Percentiles rank a stretch among this genome's conserved stretches.
Evolutionary conservation across 2,329 filamentous ascomycete species (phyloP).

Genomic region (Dichotomopilus funicola): DNA sequence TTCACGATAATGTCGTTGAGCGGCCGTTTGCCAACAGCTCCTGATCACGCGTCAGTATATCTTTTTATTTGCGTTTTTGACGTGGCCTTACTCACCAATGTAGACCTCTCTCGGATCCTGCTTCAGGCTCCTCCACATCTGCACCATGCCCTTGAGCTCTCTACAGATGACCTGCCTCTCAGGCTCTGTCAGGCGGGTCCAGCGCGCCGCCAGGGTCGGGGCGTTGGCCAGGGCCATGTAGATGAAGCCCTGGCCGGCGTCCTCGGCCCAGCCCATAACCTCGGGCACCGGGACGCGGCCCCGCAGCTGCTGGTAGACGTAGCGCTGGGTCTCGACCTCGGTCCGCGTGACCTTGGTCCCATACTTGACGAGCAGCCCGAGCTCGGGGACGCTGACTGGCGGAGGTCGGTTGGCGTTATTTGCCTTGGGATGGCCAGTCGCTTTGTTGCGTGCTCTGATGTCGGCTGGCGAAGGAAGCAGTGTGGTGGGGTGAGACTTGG

Average conservation of each 20-base stretch:
- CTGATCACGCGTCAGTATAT: not conserved
- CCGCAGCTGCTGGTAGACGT: not conserved
- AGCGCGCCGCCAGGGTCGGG: not conserved
- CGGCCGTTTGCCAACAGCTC: not conserved
- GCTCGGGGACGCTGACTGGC: not conserved
- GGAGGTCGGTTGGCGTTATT: not conserved
- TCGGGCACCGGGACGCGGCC: conserved; percentile 1
- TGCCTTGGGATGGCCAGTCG: not conserved
- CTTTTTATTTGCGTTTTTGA: not conserved
- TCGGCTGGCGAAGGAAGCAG: conserved; percentile 3
- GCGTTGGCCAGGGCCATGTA: conserved; percentile 5
- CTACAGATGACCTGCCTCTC: not conserved
- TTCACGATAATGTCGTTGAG: not conserved
- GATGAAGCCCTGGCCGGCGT: conserved; percentile 2
- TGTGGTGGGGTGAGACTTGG: not conserved
- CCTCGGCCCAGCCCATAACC: conserved; percentile 2
- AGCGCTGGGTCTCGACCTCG: conserved; percentile 2
- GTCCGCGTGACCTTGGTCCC: not conserved
- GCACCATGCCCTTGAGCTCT: conserved; percentile 1
- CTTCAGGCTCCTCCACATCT: not conserved
- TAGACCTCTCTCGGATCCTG: not conserved
- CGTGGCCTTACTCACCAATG: not conserved
- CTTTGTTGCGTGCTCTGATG: not conserved
- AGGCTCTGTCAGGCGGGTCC: not conserved
- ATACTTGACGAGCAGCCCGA: conserved; percentile 5